Conservation (phyloP, 306 rosid species). For the Abrus pulchellus region DNA sequence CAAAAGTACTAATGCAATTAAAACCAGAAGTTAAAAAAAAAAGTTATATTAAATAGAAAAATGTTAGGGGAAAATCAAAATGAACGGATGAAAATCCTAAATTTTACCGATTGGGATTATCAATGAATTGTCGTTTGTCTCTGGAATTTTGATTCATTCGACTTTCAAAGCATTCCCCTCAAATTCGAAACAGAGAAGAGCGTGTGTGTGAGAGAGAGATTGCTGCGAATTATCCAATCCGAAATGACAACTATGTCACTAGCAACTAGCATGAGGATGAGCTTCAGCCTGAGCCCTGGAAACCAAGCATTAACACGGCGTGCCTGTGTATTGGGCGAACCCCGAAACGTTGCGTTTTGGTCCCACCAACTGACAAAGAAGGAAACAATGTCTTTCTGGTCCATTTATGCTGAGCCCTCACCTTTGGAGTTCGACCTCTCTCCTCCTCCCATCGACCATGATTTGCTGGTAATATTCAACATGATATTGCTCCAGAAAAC, state of each 20-base stretch:
- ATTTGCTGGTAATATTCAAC: constrained; percentile 64
- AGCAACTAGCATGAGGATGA: not conserved
- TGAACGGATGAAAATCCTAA: no score
- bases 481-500: not conserved
- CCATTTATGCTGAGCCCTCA: constrained; percentile 46
- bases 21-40: no score
- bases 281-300: constrained; percentile 1
- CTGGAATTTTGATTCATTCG: no score
- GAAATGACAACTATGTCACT: constrained; percentile 43
- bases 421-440: constrained; percentile 69
- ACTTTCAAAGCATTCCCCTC: no score
- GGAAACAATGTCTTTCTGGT: not conserved
- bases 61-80: no score
- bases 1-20: no score
- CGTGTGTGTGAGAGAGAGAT: not conserved
- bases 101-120: no score
- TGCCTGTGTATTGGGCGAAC: constrained; percentile 26
- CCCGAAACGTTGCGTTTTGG: constrained; percentile 45
- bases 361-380: not conserved
- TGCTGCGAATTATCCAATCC: not conserved
- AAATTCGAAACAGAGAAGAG: constrained; percentile 4
- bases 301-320: constrained; percentile 42
- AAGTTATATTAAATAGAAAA: no score
- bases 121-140: no score
- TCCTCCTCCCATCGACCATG: constrained; percentile 94